These are phyloP conservation scores for Lanmaoa rubissima DNA, from an alignment of 768 basidiomycete species.

Conservation along the genomic window DNA sequence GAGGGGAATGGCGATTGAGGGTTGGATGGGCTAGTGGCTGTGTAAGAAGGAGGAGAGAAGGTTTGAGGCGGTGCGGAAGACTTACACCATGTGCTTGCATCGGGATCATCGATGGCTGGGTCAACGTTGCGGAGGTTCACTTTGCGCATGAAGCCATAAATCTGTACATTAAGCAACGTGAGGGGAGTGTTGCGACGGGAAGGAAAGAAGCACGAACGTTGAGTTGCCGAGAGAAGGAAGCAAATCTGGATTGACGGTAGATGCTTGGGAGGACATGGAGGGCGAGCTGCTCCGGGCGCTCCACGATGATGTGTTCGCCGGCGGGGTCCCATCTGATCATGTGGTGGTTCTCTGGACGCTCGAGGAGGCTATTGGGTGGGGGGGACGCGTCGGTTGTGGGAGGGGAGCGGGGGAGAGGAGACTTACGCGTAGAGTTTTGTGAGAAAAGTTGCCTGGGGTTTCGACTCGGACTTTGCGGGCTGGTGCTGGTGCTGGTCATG, in stretches of 20 bases:
- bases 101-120: slow-evolving; percentile 92
- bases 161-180: slow-evolving; percentile 49
- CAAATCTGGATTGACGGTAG: slow-evolving; percentile 95
- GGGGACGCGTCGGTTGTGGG: slow-evolving; percentile 20
- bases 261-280: slow-evolving; percentile 91
- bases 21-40: slow-evolving; percentile 75
- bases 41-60: slow-evolving; percentile 23
- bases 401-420: neutral
- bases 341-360: slow-evolving; percentile 89
- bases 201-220: slow-evolving; percentile 63
- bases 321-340: slow-evolving; percentile 97
- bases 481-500: slow-evolving; percentile 49
- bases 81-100: slow-evolving; percentile 97
- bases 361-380: slow-evolving; percentile 66
- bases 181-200: slow-evolving; percentile 22
- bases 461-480: slow-evolving; percentile 67
- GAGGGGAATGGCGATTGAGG: slow-evolving; percentile 84
- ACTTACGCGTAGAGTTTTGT: slow-evolving; percentile 95
- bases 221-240: slow-evolving; percentile 95
- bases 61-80: slow-evolving; percentile 25
- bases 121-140: slow-evolving; percentile 95
- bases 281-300: slow-evolving; percentile 89
- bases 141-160: slow-evolving; percentile 98
- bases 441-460: slow-evolving; percentile 92
- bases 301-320: slow-evolving; percentile 94